A percentile compares a stretch with the other conserved stretches of the same genome.
These are phyloP conservation scores for Eucalyptus tenuipes DNA, from an alignment of 345 rosid species.

Conservation along the genomic window DNA sequence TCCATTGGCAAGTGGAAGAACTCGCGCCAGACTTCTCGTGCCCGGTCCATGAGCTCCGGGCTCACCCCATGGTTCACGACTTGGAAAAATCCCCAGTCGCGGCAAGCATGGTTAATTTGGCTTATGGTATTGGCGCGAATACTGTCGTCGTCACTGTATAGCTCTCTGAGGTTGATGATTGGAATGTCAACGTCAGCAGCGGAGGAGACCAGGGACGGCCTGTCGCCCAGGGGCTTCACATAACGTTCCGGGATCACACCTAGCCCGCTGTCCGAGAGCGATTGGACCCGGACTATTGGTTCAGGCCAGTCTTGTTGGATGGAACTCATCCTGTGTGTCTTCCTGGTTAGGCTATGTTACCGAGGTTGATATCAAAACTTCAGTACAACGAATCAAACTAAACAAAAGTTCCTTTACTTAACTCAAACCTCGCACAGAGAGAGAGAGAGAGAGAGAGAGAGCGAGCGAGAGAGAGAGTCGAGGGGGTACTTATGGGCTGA, in stretches of 20 bases:
- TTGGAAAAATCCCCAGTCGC: constrained; percentile 92
- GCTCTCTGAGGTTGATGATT: constrained; percentile 48
- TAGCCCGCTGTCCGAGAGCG: constrained; percentile 50
- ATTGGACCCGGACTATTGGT: constrained; percentile 87
- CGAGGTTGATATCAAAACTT: background rate
- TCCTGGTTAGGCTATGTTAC: background rate
- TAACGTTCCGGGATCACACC: constrained; percentile 54
- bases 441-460: background rate
- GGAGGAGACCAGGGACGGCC: constrained; percentile 20
- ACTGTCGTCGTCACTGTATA: constrained; percentile 8
- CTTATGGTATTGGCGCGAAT: constrained; percentile 1
- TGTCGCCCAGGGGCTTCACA: constrained; percentile 47
- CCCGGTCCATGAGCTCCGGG: constrained; percentile 50
- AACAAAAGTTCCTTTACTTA: background rate
- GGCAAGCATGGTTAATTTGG: constrained; percentile 42
- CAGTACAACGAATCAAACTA: background rate
- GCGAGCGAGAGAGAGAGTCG: background rate
- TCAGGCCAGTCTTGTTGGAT: constrained; percentile 85
- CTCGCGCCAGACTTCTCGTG: constrained; percentile 55
- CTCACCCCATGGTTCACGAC: constrained; percentile 74
- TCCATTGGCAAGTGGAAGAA: constrained; percentile 73
- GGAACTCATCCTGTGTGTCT: constrained; percentile 18
- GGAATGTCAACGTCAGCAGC: constrained; percentile 42
- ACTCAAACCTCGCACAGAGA: background rate
- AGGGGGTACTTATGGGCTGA: background rate